These are phyloP conservation scores for Phyllosticta paracitricarpa DNA, from an alignment of 2,329 filamentous ascomycete species.

Conservation along the genomic window DNA sequence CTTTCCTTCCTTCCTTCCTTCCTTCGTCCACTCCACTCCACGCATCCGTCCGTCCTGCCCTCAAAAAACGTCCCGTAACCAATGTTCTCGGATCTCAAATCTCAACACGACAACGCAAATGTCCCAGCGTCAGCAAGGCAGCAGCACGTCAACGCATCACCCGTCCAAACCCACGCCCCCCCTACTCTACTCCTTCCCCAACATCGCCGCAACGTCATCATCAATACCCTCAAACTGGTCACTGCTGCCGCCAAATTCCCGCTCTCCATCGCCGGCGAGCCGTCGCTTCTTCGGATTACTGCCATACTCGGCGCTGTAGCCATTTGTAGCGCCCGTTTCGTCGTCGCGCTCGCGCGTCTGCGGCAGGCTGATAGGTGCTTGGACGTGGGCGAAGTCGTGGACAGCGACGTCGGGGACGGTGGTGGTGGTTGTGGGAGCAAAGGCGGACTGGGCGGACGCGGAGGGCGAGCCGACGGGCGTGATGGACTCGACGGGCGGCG, in stretches of 20 bases:
- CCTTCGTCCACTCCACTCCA: too few species aligned
- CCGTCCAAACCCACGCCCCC: too few species aligned
- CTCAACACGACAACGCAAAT: too few species aligned
- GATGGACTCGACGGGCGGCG: constrained; percentile 53
- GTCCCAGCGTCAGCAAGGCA: too few species aligned
- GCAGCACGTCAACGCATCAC: too few species aligned
- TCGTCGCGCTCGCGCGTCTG: constrained; percentile 5
- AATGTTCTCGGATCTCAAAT: too few species aligned
- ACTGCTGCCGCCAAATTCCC: constrained; percentile 32
- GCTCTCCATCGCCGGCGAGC: constrained; percentile 20
- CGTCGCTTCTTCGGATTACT: constrained; percentile 27
- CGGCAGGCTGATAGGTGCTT: neutral
- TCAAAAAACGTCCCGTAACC: too few species aligned
- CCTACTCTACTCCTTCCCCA: constrained; percentile 29
- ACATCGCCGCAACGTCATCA: constrained; percentile 50
- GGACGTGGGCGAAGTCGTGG: constrained; percentile 1
- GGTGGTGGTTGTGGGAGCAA: constrained; percentile 22
- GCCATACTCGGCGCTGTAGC: constrained; percentile 10
- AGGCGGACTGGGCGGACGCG: constrained; percentile 13
- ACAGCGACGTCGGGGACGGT: constrained; percentile 26
- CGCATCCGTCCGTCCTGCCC: too few species aligned
- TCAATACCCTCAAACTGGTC: constrained; percentile 49
- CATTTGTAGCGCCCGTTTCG: constrained; percentile 6
- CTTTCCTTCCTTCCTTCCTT: too few species aligned
- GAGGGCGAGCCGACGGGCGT: constrained; percentile 42